phyloP scores from a whole-genome alignment of 2,329 filamentous ascomycete species.

The Fusarium coicis region DNA sequence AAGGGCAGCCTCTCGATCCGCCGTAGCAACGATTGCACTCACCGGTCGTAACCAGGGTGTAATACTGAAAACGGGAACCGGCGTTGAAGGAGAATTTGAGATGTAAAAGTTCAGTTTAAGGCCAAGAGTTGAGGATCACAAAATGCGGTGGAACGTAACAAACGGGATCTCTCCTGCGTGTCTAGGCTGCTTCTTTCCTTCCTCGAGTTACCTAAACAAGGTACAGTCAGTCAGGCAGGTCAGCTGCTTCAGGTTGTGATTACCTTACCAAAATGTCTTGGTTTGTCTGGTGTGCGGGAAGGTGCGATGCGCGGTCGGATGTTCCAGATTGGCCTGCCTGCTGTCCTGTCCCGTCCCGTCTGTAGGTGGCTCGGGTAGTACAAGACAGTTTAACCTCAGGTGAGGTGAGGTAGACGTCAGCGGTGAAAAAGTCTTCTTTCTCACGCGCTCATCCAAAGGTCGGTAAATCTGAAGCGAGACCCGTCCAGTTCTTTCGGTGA shows the following conservation, averaged over 20 bases:
- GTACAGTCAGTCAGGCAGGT: background rate
- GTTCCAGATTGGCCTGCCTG: conserved; percentile 3
- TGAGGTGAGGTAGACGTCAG: conserved; percentile 10
- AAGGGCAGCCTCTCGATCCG: background rate
- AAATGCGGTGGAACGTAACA: conserved; percentile 37
- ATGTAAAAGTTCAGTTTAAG: conserved; percentile 18
- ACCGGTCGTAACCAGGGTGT: conserved; percentile 22
- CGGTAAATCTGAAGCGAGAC: background rate
- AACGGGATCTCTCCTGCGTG: conserved; percentile 25
- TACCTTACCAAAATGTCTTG: background rate
- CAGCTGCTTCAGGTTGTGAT: conserved; percentile 4
- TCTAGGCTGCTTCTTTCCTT: conserved; percentile 25
- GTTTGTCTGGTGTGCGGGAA: conserved; percentile 20
- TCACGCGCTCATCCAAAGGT: background rate
- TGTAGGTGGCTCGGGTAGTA: background rate
- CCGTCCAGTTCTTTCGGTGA: conserved; percentile 3
- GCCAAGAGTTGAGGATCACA: conserved; percentile 26
- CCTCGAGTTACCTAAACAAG: conserved; percentile 2
- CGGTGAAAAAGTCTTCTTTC: conserved; percentile 14
- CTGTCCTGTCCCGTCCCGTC: background rate
- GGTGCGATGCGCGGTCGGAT: conserved; percentile 13
- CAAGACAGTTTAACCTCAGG: conserved; percentile 4
- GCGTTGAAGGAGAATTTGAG: conserved; percentile 23
- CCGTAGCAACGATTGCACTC: conserved; percentile 16
- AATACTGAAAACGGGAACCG: conserved; percentile 26